Conservation (phyloP, 352 stramenopile species). For the Globisporangium iwayamae region DNA sequence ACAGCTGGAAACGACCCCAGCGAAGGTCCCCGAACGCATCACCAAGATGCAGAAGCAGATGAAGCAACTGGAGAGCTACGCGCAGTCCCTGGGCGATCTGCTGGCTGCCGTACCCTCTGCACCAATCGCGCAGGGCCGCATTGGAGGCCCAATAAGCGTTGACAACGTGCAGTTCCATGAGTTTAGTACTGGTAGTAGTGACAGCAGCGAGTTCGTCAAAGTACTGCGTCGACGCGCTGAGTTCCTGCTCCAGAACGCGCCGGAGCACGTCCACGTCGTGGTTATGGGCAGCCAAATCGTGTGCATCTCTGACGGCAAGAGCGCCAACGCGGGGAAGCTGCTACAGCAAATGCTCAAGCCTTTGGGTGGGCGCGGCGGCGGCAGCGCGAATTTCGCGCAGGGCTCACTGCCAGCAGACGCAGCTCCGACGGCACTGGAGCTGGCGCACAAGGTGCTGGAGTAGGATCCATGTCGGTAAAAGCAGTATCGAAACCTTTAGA, state of each 20-base stretch:
- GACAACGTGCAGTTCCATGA: slow-evolving; percentile 36
- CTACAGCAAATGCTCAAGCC: slow-evolving; percentile 50
- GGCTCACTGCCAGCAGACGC: slow-evolving; percentile 28
- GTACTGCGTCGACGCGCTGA: slow-evolving; percentile 63
- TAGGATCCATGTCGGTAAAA: background rate
- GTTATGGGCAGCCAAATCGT: slow-evolving; percentile 46
- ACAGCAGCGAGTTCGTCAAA: slow-evolving; percentile 37
- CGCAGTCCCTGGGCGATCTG: slow-evolving; percentile 48
- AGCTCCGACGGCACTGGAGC: slow-evolving; percentile 15
- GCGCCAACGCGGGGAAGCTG: slow-evolving; percentile 50
- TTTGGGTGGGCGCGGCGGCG: slow-evolving; percentile 52
- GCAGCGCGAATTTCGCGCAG: slow-evolving; percentile 61
- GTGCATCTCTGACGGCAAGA: slow-evolving; percentile 34
- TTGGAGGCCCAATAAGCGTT: slow-evolving; percentile 15
- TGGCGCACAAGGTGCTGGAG: slow-evolving; percentile 22
- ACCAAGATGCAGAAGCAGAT: slow-evolving; percentile 68
- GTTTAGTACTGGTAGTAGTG: background rate
- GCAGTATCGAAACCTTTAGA: background rate
- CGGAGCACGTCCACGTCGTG: slow-evolving; percentile 42
- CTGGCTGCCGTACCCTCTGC: slow-evolving; percentile 38
- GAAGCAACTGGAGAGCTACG: slow-evolving; percentile 52
- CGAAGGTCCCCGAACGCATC: slow-evolving; percentile 61
- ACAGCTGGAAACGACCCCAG: slow-evolving; percentile 56
- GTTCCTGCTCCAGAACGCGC: slow-evolving; percentile 33
- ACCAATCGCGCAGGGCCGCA: slow-evolving; percentile 27